Evolutionary conservation across 495 filamentous ascomycete genomes (phyloP), one percentile per base, ranked within the genome.

Genomic region (Endocarpon pusillum): DNA sequence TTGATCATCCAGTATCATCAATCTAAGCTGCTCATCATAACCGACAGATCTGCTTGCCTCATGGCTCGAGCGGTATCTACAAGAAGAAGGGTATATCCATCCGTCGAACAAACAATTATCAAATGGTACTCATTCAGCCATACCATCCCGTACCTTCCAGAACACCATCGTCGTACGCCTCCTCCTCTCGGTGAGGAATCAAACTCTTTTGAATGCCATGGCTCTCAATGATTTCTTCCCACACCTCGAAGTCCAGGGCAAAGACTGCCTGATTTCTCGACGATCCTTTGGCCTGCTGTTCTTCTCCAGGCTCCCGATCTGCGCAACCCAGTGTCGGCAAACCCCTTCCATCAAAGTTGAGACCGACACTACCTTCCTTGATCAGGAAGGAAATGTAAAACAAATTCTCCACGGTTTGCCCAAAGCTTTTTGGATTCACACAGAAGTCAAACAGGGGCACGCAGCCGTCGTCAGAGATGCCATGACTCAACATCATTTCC

Each of bases 331-430:
- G 49, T 14, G 76, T 69, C 21, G 84, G 83, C 15, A 89, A 50
- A 1, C 61, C 62, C 14, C 76, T 49, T 7, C 68, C 59, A 51
- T 87, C 79, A 26, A 64, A 61, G 0, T 58, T 52, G 15, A 93
- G 59, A 21, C 69, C 76, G 8, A 79, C 66, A 35, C 59, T 67
- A 4, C 87, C 86, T 51, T 99, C 91, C 34, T 76, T 72, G 36
- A 94, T 83, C 36, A 99, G 56, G 53, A 99, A 99, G 49, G 80
- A 87, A 38, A 93, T 66, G 47, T 94, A 94, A 55, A 99, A 99
- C 44, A 99, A 55, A 51, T 99, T 99, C 53, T 99, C 89, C 3
- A 96, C 71, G 2, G 82, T 94, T 56, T 99, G 91, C 0, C 86
- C 84, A 46, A 96, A 99, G 1, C 81, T 91, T 1, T 54, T 51